Evolutionary conservation across 371 early-diverging fungal species (phyloP).

Genomic region (Spraguea lophii): DNA sequence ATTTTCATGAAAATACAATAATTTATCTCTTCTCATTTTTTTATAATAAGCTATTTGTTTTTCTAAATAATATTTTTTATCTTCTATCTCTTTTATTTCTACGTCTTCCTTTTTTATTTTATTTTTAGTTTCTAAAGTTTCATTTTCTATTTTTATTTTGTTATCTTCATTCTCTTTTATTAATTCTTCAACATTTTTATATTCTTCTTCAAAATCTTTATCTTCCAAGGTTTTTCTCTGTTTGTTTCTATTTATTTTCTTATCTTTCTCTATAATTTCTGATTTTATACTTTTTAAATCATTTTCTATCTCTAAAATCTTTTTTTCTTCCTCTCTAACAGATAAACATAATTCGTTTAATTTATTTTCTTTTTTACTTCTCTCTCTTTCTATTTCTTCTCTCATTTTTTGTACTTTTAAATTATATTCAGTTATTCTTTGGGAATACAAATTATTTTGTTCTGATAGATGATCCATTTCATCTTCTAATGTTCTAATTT

Average conservation of each 20-base stretch:
- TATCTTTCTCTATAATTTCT: neutral
- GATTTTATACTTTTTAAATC: neutral
- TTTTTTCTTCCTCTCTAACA: neutral
- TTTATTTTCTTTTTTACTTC: conserved; percentile 2
- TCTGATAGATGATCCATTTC: conserved; percentile 5
- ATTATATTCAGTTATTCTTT: neutral
- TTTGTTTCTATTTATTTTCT: conserved; percentile 3
- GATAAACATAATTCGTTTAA: neutral
- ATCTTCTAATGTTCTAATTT: conserved; percentile 1
- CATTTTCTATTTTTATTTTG: conserved; percentile 4
- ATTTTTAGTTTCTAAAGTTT: neutral
- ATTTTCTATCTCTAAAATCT: neutral
- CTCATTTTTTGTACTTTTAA: neutral
- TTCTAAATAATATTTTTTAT: conserved; percentile 2
- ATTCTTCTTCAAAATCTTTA: conserved; percentile 10
- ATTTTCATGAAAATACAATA: conserved; percentile 5
- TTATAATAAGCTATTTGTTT: conserved; percentile 30
- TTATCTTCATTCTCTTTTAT: conserved; percentile 1
- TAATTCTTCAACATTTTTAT: conserved; percentile 3
- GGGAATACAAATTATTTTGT: neutral
- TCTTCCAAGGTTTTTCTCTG: conserved; percentile 6
- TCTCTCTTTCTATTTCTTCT: neutral
- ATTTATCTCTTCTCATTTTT: neutral
- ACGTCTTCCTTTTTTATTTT: neutral
- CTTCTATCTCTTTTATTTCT: neutral